phyloP scores from a whole-genome alignment of 73 alveolate species.

The Stentor coeruleus region DNA sequence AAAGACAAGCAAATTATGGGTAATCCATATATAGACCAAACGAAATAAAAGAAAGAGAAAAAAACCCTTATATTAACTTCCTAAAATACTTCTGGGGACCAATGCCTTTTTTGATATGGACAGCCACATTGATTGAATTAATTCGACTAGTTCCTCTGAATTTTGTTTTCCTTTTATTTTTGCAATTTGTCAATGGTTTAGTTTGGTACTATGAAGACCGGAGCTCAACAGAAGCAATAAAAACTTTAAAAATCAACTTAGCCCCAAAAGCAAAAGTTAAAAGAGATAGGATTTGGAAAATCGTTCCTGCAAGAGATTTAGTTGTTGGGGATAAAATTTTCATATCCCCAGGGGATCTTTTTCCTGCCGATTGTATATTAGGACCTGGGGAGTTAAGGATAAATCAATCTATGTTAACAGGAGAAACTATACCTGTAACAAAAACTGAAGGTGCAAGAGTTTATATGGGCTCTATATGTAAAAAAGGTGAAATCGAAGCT shows the following conservation, averaged over 20 bases:
- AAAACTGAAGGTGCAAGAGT: constrained; percentile 1
- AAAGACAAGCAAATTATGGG: no score
- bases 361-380: constrained; percentile 40
- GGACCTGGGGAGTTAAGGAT: constrained; percentile 19
- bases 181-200: constrained; percentile 7
- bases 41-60: not conserved
- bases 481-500: not conserved
- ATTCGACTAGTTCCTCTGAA: not conserved
- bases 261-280: constrained; percentile 19
- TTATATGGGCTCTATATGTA: not conserved
- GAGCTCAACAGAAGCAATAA: not conserved
- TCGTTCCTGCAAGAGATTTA: constrained; percentile 30
- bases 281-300: not conserved
- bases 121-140: not conserved
- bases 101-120: constrained; percentile 17
- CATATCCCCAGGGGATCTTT: constrained; percentile 33
- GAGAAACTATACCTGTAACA: constrained; percentile 18
- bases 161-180: not conserved
- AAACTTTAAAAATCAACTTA: not conserved
- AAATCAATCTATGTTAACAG: not conserved
- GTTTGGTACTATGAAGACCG: constrained; percentile 5
- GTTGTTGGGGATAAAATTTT: constrained; percentile 38
- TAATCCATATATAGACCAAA: not conserved
- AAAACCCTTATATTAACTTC: not conserved
- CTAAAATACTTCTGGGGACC: constrained; percentile 24